A percentile compares a stretch with the other conserved stretches of the same genome.
Evolutionary conservation across 2,329 filamentous ascomycete genomes (phyloP).

Genomic region (Cordyceps fumosorosea): DNA sequence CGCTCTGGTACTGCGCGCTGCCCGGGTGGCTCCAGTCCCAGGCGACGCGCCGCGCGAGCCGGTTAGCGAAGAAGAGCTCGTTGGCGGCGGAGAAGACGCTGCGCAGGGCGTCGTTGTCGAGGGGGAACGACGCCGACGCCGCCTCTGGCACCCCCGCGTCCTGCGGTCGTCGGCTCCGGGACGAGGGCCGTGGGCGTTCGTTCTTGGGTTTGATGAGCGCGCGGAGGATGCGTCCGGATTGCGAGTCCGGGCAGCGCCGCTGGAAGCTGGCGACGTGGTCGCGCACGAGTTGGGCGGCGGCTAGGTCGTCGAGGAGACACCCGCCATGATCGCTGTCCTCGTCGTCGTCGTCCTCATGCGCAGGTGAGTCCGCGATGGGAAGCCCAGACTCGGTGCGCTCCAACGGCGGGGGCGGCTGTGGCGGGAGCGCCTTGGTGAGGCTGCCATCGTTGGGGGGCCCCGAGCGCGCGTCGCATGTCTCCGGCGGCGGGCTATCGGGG

Average conservation of each 20-base stretch:
- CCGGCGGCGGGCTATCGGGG: neutral
- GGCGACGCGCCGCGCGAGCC: slow-evolving; percentile 48
- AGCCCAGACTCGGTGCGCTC: slow-evolving; percentile 45
- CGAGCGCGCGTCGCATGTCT: neutral
- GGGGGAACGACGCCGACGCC: slow-evolving; percentile 31
- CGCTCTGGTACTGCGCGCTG: slow-evolving; percentile 42
- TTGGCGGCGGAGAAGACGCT: slow-evolving; percentile 56
- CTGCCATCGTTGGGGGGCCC: slow-evolving; percentile 9
- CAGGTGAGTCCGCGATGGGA: slow-evolving; percentile 36
- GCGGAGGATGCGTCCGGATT: slow-evolving; percentile 51
- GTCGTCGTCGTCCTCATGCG: slow-evolving; percentile 23
- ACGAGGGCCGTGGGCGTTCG: neutral
- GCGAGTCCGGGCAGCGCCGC: slow-evolving; percentile 41
- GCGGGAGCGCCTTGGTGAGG: slow-evolving; percentile 12
- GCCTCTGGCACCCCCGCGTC: neutral
- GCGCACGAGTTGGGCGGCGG: slow-evolving; percentile 43
- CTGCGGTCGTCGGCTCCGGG: neutral
- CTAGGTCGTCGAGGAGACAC: slow-evolving; percentile 35
- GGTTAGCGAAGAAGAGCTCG: slow-evolving; percentile 55
- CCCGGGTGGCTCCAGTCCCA: slow-evolving; percentile 56
- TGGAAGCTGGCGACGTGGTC: slow-evolving; percentile 39
- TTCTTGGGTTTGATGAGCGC: slow-evolving; percentile 45
- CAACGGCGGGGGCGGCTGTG: slow-evolving; percentile 25
- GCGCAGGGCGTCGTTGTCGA: slow-evolving; percentile 51
- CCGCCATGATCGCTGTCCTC: slow-evolving; percentile 18